Conservation (phyloP, 2,329 filamentous ascomycete species). For the Gaeumannomyces sp. region DNA sequence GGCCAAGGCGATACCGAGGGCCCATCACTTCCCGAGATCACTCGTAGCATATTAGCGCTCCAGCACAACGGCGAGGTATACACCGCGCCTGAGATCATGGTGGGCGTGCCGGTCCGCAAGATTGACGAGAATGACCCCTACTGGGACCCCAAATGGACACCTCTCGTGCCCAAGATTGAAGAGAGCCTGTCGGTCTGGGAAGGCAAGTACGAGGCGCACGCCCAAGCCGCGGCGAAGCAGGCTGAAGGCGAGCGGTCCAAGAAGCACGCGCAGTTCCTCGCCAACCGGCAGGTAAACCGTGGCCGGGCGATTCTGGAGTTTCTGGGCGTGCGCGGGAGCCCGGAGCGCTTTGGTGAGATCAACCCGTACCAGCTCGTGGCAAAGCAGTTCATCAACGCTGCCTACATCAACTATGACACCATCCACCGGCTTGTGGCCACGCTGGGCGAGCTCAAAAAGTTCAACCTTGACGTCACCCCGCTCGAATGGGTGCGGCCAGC, state of each 20-base stretch:
- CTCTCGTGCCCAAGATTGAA: conserved; percentile 36
- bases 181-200: conserved; percentile 41
- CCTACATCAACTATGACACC: conserved; percentile 47
- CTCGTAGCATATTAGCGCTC: conserved; percentile 36
- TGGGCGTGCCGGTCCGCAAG: conserved; percentile 46
- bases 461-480: conserved; percentile 45
- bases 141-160: conserved; percentile 49
- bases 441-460: conserved; percentile 46
- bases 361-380: conserved; percentile 51
- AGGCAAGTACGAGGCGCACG: conserved; percentile 30
- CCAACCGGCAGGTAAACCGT: conserved; percentile 50
- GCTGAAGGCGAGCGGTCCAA: conserved; percentile 16
- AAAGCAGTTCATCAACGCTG: conserved; percentile 43
- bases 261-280: conserved; percentile 43
- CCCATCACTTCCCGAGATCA: conserved; percentile 33
- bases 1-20: conserved; percentile 11
- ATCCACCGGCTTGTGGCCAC: conserved; percentile 50
- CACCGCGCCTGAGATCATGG: conserved; percentile 44
- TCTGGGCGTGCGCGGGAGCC: conserved; percentile 20
- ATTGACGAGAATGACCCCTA: conserved; percentile 45
- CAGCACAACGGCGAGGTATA: conserved; percentile 43
- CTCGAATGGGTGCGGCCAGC: conserved; percentile 52
- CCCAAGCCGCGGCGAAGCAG: background rate
- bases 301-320: conserved; percentile 48
- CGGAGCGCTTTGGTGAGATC: conserved; percentile 36